Percentiles rank a stretch among this genome's conserved stretches.
Conservation (phyloP, 1,284 basidiomycete species). For the Ustilago shanxiensis region DNA sequence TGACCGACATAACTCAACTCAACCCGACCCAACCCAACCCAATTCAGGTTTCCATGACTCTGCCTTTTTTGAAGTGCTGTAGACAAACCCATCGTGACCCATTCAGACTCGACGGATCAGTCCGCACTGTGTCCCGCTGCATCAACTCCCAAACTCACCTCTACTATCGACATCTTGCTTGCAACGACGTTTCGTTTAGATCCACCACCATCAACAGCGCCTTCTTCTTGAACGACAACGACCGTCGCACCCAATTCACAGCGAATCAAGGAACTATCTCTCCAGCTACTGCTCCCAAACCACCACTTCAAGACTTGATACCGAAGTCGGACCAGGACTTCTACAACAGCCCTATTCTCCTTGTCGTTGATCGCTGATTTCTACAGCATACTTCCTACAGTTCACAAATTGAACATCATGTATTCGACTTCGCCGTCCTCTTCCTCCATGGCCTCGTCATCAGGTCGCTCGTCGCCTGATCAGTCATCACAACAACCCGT, state of each 20-base stretch:
- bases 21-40: no score
- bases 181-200: not conserved
- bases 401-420: constrained; percentile 4
- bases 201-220: not conserved
- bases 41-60: not conserved
- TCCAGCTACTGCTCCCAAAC: not conserved
- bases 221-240: not conserved
- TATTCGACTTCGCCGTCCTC: constrained; percentile 47
- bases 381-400: no score
- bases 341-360: not conserved
- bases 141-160: not conserved
- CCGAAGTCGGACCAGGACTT: not conserved
- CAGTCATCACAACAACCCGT: constrained; percentile 17
- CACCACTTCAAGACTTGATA: not conserved
- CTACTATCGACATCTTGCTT: not conserved
- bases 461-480: constrained; percentile 45
- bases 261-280: no score
- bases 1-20: not conserved
- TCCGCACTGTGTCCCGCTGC: not conserved
- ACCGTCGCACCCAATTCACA: not conserved
- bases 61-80: not conserved
- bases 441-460: constrained; percentile 37
- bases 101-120: not conserved
- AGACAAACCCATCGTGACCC: not conserved
- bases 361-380: no score